Percentiles rank a stretch among this genome's conserved stretches.
Evolutionary conservation across 768 basidiomycete genomes (phyloP).

Genomic region (Amanita brunnescens): DNA sequence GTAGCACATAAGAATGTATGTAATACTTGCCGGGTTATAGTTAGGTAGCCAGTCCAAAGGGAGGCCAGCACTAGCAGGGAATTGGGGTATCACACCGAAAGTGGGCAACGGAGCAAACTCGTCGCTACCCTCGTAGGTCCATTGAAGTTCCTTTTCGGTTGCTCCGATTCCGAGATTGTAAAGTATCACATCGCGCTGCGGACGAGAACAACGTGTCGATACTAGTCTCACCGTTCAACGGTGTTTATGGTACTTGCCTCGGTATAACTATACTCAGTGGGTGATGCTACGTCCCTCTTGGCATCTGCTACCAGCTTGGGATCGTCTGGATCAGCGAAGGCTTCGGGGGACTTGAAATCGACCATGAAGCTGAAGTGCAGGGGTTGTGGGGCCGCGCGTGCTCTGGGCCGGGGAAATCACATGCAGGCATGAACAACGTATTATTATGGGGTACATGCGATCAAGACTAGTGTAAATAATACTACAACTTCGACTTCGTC

Average conservation of each 20-base stretch:
- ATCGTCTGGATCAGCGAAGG: conserved; percentile 74
- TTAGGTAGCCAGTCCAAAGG: conserved; percentile 87
- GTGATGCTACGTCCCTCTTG: conserved; percentile 51
- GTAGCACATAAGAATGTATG: background rate
- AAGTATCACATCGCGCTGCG: conserved; percentile 73
- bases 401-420: conserved; percentile 12
- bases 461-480: background rate
- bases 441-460: background rate
- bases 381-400: background rate
- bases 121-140: conserved; percentile 86
- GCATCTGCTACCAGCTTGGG: conserved; percentile 73
- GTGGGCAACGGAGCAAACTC: conserved; percentile 84
- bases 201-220: background rate
- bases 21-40: conserved; percentile 70
- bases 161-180: conserved; percentile 96
- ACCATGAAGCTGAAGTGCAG: conserved; percentile 18
- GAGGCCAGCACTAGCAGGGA: conserved; percentile 57
- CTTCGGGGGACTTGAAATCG: conserved; percentile 33
- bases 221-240: background rate
- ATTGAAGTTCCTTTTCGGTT: conserved; percentile 84
- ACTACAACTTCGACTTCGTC: conserved; percentile 46
- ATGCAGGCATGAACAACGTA: conserved; percentile 12
- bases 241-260: conserved; percentile 34
- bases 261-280: conserved; percentile 63
- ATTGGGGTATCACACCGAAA: conserved; percentile 93